A percentile compares a stretch with the other conserved stretches of the same genome.
These are phyloP conservation scores for Coelastrella sp. DNA, from an alignment of 139 green algal genomes.

Conservation along the genomic window DNA sequence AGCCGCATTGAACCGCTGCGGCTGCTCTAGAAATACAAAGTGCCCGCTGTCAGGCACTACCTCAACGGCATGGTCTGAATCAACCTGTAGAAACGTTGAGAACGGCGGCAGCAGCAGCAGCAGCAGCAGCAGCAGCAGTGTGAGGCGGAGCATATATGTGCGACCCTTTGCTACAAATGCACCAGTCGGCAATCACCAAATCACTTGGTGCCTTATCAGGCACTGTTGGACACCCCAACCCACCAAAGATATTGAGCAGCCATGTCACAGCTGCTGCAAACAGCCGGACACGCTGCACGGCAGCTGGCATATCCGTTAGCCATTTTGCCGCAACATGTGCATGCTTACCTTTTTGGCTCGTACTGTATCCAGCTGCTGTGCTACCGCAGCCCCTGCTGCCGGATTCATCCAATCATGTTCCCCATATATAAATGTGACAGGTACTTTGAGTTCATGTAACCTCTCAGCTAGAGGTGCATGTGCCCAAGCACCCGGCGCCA, in stretches of 20 bases:
- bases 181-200: too few relatives aligned
- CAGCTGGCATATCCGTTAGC: too few relatives aligned
- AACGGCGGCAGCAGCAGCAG: conserved; percentile 54
- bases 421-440: conserved; percentile 81
- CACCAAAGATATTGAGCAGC: too few relatives aligned
- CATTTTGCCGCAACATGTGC: not conserved
- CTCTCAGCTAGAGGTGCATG: conserved; percentile 74
- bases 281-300: too few relatives aligned
- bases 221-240: too few relatives aligned
- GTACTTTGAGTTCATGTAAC: conserved; percentile 74
- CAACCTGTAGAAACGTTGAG: not conserved
- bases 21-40: conserved; percentile 44
- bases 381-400: not conserved
- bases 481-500: conserved; percentile 87
- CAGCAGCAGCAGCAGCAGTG: not conserved
- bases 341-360: conserved; percentile 6
- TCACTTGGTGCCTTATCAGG: too few relatives aligned
- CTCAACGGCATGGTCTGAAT: conserved; percentile 38
- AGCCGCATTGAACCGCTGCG: conserved; percentile 41
- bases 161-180: too few relatives aligned
- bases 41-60: conserved; percentile 36
- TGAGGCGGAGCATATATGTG: not conserved
- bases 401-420: conserved; percentile 83
- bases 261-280: too few relatives aligned
- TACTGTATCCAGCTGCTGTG: conserved; percentile 19